These are phyloP conservation scores for Chlamydomonas eustigma DNA, from an alignment of 139 green algal species.

Conservation along the genomic window DNA sequence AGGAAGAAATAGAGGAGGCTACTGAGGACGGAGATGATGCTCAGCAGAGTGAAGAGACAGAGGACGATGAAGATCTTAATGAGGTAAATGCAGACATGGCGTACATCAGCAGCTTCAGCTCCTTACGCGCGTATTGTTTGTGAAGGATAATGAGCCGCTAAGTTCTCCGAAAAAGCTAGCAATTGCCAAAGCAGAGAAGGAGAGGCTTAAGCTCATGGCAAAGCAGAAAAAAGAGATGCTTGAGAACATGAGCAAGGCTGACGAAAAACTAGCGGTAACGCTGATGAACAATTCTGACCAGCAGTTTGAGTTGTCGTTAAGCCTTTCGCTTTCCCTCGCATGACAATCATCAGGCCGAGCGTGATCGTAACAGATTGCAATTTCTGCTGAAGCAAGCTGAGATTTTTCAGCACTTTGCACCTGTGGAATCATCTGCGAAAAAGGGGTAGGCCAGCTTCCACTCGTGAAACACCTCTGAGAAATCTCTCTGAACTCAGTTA, in stretches of 20 bases:
- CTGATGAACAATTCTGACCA: too few relatives aligned
- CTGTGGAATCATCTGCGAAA: conserved; percentile 34
- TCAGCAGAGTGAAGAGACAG: conserved; percentile 3
- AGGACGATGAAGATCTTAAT: background rate
- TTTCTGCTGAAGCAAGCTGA: conserved; percentile 96
- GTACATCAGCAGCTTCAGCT: background rate
- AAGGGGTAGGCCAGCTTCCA: conserved; percentile 49
- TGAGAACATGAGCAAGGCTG: conserved; percentile 69
- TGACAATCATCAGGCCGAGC: conserved; percentile 67
- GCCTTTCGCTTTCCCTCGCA: background rate
- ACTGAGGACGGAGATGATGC: conserved; percentile 9
- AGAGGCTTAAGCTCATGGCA: conserved; percentile 77
- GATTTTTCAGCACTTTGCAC: conserved; percentile 97
- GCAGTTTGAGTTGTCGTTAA: background rate
- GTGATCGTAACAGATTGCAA: conserved; percentile 71
- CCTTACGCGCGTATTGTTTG: background rate
- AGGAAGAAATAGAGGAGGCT: conserved; percentile 3
- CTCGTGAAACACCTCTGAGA: background rate
- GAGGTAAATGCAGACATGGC: background rate
- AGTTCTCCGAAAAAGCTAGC: background rate
- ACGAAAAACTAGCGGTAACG: too few relatives aligned
- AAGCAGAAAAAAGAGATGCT: conserved; percentile 78
- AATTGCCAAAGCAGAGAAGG: conserved; percentile 71
- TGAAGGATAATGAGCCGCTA: conserved; percentile 18
- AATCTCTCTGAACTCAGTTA: background rate